These are phyloP conservation scores for Aurantiochytrium sp. DNA, from an alignment of 108 stramenopile species.

Conservation along the genomic window DNA sequence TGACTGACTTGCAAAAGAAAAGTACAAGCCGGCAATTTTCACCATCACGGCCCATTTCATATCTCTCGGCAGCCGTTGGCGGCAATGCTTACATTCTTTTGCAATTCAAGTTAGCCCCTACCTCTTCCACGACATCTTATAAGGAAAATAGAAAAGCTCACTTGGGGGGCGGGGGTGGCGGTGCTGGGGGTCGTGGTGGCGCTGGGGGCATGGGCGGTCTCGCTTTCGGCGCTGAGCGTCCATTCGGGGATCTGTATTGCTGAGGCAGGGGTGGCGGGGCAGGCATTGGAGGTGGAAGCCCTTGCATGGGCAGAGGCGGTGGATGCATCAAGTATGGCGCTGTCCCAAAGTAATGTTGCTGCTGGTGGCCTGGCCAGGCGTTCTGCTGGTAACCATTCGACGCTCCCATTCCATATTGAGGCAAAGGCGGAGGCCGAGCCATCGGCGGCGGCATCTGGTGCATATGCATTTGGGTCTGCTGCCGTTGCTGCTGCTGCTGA, in stretches of 20 bases:
- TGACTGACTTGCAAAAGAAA: too few relatives aligned
- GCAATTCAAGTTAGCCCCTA: too few relatives aligned
- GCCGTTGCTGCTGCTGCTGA: neutral
- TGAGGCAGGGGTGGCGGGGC: neutral
- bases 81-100: too few relatives aligned
- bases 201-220: neutral
- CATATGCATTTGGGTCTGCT: too few relatives aligned
- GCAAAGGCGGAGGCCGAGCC: too few relatives aligned
- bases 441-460: too few relatives aligned
- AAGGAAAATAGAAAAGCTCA: neutral
- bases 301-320: neutral
- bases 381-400: neutral
- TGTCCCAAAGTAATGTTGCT: neutral
- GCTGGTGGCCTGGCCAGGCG: neutral
- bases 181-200: neutral
- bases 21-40: too few relatives aligned
- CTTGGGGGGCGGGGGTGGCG: neutral
- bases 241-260: neutral
- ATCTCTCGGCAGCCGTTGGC: too few relatives aligned
- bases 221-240: neutral
- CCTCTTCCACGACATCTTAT: too few relatives aligned
- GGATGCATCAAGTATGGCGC: neutral
- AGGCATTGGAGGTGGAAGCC: neutral
- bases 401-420: too few relatives aligned
- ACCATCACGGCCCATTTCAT: too few relatives aligned